Conservation (phyloP, 2,329 filamentous ascomycete genomes). For the Teratosphaeria viscida region DNA sequence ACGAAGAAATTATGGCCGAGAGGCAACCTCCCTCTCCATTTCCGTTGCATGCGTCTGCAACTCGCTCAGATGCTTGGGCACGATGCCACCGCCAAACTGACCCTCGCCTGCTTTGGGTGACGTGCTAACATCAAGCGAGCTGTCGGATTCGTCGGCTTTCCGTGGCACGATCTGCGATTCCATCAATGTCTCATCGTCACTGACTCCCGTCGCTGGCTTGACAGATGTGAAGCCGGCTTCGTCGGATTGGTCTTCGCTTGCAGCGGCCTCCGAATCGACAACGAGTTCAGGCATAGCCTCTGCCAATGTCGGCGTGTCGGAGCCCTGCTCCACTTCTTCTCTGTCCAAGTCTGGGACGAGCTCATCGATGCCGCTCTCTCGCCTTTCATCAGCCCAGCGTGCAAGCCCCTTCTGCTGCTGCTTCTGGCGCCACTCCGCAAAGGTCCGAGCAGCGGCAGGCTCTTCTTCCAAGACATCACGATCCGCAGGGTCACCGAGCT, state of each 20-base stretch:
- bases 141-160: neutral
- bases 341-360: neutral
- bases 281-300: slow-evolving; percentile 2
- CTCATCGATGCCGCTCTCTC: neutral
- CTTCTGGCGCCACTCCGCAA: slow-evolving; percentile 8
- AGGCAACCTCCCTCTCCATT: neutral
- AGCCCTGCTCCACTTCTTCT: neutral
- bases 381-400: neutral
- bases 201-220: slow-evolving; percentile 5
- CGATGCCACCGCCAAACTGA: neutral
- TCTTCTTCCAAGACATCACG: slow-evolving; percentile 1
- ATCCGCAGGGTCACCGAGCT: neutral
- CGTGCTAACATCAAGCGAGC: neutral
- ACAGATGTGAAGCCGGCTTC: neutral
- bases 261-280: neutral
- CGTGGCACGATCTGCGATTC: neutral
- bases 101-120: neutral
- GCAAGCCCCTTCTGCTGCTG: slow-evolving; percentile 6
- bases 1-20: neutral
- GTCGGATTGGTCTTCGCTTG: neutral
- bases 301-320: neutral
- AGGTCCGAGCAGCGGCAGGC: neutral
- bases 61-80: neutral
- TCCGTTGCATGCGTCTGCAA: neutral
- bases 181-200: neutral